phyloP scores from a whole-genome alignment of 768 basidiomycete species.

The Lactarius indigo region DNA sequence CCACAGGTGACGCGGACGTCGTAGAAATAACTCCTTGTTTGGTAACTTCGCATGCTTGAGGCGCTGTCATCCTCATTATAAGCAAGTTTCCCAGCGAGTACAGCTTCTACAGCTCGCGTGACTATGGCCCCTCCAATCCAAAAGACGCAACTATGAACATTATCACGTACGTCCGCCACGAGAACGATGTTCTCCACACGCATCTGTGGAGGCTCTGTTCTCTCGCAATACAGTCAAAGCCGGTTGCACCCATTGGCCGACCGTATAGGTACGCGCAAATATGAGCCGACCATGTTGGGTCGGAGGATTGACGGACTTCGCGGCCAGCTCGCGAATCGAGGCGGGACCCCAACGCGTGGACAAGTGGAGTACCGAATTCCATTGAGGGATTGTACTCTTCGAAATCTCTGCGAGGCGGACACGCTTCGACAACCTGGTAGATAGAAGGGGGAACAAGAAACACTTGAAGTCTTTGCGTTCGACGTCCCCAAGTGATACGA shows the following conservation, averaged over 20 bases:
- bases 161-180: slow-evolving; percentile 7
- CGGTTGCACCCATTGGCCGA: slow-evolving; percentile 14
- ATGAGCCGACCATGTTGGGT: slow-evolving; percentile 5
- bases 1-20: background rate
- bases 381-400: slow-evolving; percentile 18
- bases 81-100: background rate
- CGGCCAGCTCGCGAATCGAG: slow-evolving; percentile 26
- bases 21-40: background rate
- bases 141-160: background rate
- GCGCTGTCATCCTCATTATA: background rate
- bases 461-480: slow-evolving; percentile 17
- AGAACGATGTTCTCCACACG: slow-evolving; percentile 6
- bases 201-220: slow-evolving; percentile 8
- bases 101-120: background rate
- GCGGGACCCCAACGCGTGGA: slow-evolving; percentile 33
- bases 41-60: background rate
- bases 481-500: slow-evolving; percentile 5
- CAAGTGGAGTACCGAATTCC: slow-evolving; percentile 29
- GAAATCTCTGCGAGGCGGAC: slow-evolving; percentile 1
- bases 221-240: slow-evolving; percentile 9
- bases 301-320: background rate
- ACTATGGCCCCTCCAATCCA: background rate
- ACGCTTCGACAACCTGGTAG: background rate
- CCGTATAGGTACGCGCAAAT: slow-evolving; percentile 3
- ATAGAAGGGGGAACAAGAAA: background rate